Base-by-base conservation (phyloP, 2,329 filamentous ascomycete genomes). In the Epichloe sp. region DNA sequence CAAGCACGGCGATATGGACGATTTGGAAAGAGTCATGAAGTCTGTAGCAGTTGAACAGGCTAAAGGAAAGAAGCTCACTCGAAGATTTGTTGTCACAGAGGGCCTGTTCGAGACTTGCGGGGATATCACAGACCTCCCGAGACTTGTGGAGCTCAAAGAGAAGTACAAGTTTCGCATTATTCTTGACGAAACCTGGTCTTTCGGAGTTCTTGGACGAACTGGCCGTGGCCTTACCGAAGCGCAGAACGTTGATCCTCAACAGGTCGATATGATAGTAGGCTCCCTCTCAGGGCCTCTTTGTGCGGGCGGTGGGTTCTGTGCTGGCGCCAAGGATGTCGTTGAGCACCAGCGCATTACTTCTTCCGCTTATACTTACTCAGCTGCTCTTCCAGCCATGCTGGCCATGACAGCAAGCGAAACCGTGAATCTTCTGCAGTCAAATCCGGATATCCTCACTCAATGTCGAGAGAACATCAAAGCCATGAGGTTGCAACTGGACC, bases 161-260 rank as follows among this genome's bases (percentile, higher is more conserved):
- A 87, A 86, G 66, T 96, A 97, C 78, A 98, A 96, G 72, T 98
- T 97, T 74, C 88, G 93, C 60, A 80, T 98, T 52, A 95, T 97
- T 57, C 82, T 98, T 38, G 93, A 98, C 66, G 93, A 98, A 73
- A 95, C 90, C 1, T 95, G 88, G 85, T 96, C 90, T 1, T 98
- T 97, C 65, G 94, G 91, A 54, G 86, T 97, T 17, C 78, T 98
- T 5, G 93, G 93, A 46, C 80, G 89, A 55, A 95, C 88, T 26
- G 94, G 93, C 19, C 84, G 89, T 49, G 93, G 93, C 53, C 76
- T 97, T 40, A 97, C 93, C 0, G 94, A 98, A 71, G 88, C 91
- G 5, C 93, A 97, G 64, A 95, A 97, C 60, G 91, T 98, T 17
- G 93, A 97, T 65, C 83, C 91, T 0, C 81, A 85, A 10, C 86